Evolutionary conservation across 441 rosid genomes (phyloP).

Genomic region (Aquilaria agallochum): DNA sequence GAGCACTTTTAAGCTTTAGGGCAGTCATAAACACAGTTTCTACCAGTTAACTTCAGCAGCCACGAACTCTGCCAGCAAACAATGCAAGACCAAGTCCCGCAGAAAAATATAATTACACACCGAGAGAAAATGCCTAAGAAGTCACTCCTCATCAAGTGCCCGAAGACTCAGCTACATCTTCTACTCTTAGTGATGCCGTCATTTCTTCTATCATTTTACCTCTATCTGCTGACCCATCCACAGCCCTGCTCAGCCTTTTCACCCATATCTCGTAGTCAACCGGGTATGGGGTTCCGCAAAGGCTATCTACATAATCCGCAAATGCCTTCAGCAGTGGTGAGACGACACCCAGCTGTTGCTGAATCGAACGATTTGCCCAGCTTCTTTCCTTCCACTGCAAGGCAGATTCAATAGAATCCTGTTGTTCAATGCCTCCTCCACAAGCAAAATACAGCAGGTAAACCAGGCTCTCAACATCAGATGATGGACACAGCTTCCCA

Average conservation of each 20-base stretch:
- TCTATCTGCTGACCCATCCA: constrained; percentile 40
- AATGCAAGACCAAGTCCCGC: no score
- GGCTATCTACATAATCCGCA: constrained; percentile 67
- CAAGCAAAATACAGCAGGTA: constrained; percentile 45
- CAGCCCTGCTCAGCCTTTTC: constrained; percentile 42
- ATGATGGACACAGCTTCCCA: constrained; percentile 63
- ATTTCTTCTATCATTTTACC: constrained; percentile 51
- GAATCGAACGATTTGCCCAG: constrained; percentile 55
- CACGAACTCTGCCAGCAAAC: no score
- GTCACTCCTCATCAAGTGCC: constrained; percentile 28
- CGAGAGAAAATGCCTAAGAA: background rate
- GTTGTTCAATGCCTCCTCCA: constrained; percentile 47
- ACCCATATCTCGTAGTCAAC: constrained; percentile 61
- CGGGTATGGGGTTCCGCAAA: constrained; percentile 68
- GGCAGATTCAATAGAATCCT: constrained; percentile 60
- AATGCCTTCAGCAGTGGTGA: constrained; percentile 63
- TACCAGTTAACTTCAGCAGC: no score
- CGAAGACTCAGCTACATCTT: constrained; percentile 41
- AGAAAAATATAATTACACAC: no score
- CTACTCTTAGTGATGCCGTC: constrained; percentile 22
- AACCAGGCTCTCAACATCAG: constrained; percentile 62
- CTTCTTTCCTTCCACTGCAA: constrained; percentile 65
- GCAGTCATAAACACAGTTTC: no score
- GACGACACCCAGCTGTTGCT: constrained; percentile 54
- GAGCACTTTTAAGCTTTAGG: no score